These are phyloP conservation scores for Backusella liffmaniae DNA, from an alignment of 192 early-diverging fungal genomes.

Conservation along the genomic window DNA sequence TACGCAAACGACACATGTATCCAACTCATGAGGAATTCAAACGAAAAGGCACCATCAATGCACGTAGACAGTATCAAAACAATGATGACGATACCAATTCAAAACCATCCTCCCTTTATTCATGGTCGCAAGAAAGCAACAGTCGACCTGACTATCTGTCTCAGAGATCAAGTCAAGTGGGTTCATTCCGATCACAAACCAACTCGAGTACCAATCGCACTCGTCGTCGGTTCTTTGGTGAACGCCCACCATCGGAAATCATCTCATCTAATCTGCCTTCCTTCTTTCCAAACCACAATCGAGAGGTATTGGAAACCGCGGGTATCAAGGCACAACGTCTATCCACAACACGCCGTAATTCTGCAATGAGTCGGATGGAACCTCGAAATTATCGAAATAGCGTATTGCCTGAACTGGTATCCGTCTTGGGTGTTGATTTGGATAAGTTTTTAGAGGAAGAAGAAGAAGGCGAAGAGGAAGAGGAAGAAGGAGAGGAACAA, in stretches of 20 bases:
- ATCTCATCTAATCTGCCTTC: slow-evolving; percentile 89
- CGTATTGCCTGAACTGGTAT: slow-evolving; percentile 39
- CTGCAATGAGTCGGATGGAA: slow-evolving; percentile 16
- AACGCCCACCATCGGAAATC: slow-evolving; percentile 90
- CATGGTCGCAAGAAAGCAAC: background rate
- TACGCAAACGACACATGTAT: slow-evolving; percentile 68
- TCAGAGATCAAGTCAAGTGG: background rate
- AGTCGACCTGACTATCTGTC: slow-evolving; percentile 6
- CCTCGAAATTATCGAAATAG: slow-evolving; percentile 32
- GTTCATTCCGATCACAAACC: slow-evolving; percentile 6
- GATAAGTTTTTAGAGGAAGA: slow-evolving; percentile 35
- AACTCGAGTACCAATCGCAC: background rate
- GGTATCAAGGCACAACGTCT: slow-evolving; percentile 38
- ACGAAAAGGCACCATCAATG: slow-evolving; percentile 46
- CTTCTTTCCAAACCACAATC: slow-evolving; percentile 81
- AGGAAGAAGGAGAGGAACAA: slow-evolving; percentile 25
- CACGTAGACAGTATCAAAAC: slow-evolving; percentile 20
- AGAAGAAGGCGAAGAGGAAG: slow-evolving; percentile 31
- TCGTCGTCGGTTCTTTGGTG: slow-evolving; percentile 82
- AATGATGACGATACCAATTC: background rate
- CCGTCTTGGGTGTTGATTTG: slow-evolving; percentile 37
- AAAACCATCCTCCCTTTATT: background rate
- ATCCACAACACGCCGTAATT: slow-evolving; percentile 26
- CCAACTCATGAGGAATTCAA: slow-evolving; percentile 54
- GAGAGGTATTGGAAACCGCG: slow-evolving; percentile 35